phyloP scores from a whole-genome alignment of 352 stramenopile genomes.

The Phytophthora sp. region DNA sequence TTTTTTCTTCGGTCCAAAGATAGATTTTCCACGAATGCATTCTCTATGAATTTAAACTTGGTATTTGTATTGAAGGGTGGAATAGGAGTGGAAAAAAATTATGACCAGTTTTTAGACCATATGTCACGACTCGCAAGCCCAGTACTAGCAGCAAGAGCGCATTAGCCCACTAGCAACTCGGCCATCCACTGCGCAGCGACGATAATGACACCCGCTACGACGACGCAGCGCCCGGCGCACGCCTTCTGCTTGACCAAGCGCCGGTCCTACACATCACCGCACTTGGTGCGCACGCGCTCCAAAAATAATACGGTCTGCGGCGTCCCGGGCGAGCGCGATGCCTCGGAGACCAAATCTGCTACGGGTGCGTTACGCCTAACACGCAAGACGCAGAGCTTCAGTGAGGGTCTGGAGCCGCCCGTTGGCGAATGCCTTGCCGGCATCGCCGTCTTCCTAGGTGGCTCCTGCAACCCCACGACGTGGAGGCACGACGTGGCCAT shows the following conservation, averaged over 20 bases:
- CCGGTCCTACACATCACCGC: constrained; percentile 72
- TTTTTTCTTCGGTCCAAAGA: constrained; percentile 11
- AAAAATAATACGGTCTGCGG: constrained; percentile 35
- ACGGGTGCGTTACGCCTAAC: constrained; percentile 22
- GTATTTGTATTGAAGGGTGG: constrained; percentile 4
- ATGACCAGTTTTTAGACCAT: constrained; percentile 3
- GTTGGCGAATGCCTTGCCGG: constrained; percentile 40
- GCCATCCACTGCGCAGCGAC: neutral
- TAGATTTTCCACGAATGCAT: constrained; percentile 5
- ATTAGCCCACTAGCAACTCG: neutral
- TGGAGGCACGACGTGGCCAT: constrained; percentile 85
- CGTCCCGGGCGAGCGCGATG: constrained; percentile 6
- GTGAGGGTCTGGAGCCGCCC: constrained; percentile 46
- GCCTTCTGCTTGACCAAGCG: constrained; percentile 49
- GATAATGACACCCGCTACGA: constrained; percentile 25
- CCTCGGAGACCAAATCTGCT: constrained; percentile 22
- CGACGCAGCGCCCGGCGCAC: constrained; percentile 39
- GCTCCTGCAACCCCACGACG: constrained; percentile 90
- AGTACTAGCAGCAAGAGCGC: neutral
- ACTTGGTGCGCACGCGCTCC: constrained; percentile 43
- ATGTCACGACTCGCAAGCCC: constrained; percentile 3
- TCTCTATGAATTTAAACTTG: constrained; percentile 12
- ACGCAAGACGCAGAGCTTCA: constrained; percentile 64
- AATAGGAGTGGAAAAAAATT: constrained; percentile 13
- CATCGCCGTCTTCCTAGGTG: constrained; percentile 81